Evolutionary conservation across 768 basidiomycete genomes (phyloP).

Genomic region (Calvatia gigantea): DNA sequence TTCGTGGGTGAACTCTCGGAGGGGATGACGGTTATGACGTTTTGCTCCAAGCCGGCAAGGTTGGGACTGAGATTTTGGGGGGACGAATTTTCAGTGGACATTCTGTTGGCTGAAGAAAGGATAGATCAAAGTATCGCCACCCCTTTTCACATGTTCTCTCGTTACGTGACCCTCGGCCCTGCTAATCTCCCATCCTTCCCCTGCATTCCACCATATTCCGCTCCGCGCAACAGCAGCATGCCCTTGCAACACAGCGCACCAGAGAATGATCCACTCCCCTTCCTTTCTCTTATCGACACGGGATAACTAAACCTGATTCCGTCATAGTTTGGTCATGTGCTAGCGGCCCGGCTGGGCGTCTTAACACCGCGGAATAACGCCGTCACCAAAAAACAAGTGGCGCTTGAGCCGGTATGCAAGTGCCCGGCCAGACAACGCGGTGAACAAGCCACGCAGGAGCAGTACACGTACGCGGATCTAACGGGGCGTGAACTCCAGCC

Average conservation of each 20-base stretch:
- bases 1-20: background rate
- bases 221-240: background rate
- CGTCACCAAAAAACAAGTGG: background rate
- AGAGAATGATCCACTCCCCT: no score
- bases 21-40: conserved; percentile 1
- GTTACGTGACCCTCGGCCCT: background rate
- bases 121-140: conserved; percentile 9
- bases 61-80: background rate
- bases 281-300: no score
- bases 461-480: background rate
- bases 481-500: background rate
- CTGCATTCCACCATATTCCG: background rate
- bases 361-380: background rate
- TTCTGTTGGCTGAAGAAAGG: conserved; percentile 3
- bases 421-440: background rate
- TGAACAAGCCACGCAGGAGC: background rate
- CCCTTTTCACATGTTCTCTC: conserved; percentile 7
- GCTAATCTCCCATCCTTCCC: background rate
- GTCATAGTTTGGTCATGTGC: background rate
- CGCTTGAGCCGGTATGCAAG: background rate
- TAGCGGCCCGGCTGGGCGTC: background rate
- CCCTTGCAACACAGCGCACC: background rate
- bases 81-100: conserved; percentile 4
- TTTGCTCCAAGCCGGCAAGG: background rate
- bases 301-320: background rate